Conservation (phyloP, 768 basidiomycete genomes). For the Auricularia sp. region DNA sequence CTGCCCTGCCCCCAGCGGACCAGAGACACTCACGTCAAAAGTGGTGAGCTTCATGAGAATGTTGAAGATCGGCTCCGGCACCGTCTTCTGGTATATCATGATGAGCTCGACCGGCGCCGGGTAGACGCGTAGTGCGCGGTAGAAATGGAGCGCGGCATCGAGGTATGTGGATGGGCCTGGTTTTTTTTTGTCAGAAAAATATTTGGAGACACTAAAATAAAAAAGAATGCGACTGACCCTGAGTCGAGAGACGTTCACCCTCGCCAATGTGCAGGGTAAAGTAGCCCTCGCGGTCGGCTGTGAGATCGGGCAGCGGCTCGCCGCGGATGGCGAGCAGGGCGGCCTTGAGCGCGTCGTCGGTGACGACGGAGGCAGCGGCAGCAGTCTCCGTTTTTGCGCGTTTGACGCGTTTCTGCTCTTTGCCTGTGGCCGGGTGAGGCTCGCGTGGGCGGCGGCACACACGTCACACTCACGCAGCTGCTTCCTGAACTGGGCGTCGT, state of each 20-base stretch:
- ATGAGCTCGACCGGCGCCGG: constrained; percentile 91
- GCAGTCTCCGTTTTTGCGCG: constrained; percentile 31
- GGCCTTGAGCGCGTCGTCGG: constrained; percentile 45
- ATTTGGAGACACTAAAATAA: not conserved
- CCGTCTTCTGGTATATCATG: constrained; percentile 87
- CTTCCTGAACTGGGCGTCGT: constrained; percentile 79
- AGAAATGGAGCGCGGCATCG: constrained; percentile 82
- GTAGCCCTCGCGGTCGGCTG: constrained; percentile 75
- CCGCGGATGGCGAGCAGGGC: constrained; percentile 57
- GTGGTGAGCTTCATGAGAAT: constrained; percentile 78
- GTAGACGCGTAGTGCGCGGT: constrained; percentile 87
- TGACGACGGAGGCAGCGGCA: constrained; percentile 24
- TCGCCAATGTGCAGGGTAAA: constrained; percentile 85
- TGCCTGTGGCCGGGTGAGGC: constrained; percentile 41
- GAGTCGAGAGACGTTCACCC: constrained; percentile 72
- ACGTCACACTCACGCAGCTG: constrained; percentile 56
- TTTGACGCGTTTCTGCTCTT: constrained; percentile 84
- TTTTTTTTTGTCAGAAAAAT: not conserved
- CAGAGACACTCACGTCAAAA: constrained; percentile 69
- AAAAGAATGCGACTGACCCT: constrained; percentile 43
- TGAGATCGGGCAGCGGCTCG: constrained; percentile 58
- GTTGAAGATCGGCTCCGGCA: constrained; percentile 75
- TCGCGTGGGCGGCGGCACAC: constrained; percentile 3
- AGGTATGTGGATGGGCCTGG: constrained; percentile 64
- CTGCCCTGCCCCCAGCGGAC: constrained; percentile 17